Conservation (phyloP, 2,329 filamentous ascomycete genomes). For the Phialemonium atrogriseum region DNA sequence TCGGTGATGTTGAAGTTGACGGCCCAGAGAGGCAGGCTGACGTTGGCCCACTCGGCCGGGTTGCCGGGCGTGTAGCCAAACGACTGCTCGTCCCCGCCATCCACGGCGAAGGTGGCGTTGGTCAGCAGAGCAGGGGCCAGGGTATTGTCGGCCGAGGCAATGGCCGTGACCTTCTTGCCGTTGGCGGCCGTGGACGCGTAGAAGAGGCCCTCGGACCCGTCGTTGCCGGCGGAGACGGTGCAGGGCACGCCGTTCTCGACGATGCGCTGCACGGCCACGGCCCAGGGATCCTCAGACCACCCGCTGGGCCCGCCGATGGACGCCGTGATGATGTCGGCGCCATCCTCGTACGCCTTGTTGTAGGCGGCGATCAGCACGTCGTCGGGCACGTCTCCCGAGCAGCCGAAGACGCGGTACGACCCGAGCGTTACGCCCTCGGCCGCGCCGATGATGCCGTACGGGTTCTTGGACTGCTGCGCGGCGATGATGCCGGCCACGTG, state of each 20-base stretch:
- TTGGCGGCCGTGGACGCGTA: constrained; percentile 39
- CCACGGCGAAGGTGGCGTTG: constrained; percentile 30
- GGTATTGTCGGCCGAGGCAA: constrained; percentile 42
- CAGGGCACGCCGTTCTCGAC: constrained; percentile 45
- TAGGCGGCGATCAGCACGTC: constrained; percentile 53
- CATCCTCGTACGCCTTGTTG: constrained; percentile 52
- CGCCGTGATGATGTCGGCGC: constrained; percentile 47
- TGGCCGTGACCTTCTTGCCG: constrained; percentile 36
- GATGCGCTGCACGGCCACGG: constrained; percentile 41
- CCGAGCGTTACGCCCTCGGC: constrained; percentile 48
- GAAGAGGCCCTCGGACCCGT: constrained; percentile 36
- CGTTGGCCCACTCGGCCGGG: constrained; percentile 32
- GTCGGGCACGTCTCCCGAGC: constrained; percentile 37
- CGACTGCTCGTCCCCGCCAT: constrained; percentile 2
- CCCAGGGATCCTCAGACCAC: constrained; percentile 44
- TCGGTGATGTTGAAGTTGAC: constrained; percentile 39
- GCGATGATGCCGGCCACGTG: constrained; percentile 57
- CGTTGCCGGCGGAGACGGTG: constrained; percentile 45
- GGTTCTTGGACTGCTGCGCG: constrained; percentile 46
- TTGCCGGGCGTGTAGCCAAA: constrained; percentile 28
- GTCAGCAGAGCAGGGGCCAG: constrained; percentile 33
- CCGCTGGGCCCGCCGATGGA: constrained; percentile 44
- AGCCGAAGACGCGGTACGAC: constrained; percentile 50
- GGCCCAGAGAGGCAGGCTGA: constrained; percentile 41
- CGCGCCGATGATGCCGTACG: constrained; percentile 46